Conservation (phyloP, 1,284 basidiomycete species). For the Ganoderma leucocontextum region DNA sequence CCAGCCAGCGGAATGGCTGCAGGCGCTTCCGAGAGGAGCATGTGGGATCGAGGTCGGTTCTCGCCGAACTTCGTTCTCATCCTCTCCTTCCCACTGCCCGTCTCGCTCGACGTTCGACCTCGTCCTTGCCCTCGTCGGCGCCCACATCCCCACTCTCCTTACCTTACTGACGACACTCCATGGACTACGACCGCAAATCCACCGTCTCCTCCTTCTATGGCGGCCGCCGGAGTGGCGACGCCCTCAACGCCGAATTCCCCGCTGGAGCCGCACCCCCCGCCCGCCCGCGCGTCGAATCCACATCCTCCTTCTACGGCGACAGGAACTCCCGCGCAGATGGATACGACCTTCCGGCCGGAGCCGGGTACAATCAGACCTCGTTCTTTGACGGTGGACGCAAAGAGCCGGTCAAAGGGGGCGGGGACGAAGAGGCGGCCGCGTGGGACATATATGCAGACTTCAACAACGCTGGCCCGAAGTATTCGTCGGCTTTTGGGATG, state of each 20-base stretch:
- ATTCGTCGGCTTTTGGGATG: constrained; percentile 66
- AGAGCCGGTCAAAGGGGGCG: constrained; percentile 78
- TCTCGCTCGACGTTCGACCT: constrained; percentile 1
- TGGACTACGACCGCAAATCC: constrained; percentile 74
- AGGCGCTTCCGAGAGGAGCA: background rate
- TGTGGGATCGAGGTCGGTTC: constrained; percentile 6
- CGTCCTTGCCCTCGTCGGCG: constrained; percentile 14
- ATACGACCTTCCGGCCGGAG: constrained; percentile 47
- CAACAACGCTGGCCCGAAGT: constrained; percentile 86
- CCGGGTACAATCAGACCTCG: constrained; percentile 75
- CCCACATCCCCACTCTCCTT: constrained; percentile 21
- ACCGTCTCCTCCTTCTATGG: constrained; percentile 81
- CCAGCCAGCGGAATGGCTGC: constrained; percentile 1
- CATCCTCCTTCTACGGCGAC: constrained; percentile 69
- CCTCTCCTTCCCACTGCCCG: constrained; percentile 8
- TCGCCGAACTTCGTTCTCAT: constrained; percentile 8
- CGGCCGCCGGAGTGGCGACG: constrained; percentile 63
- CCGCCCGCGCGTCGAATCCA: constrained; percentile 64
- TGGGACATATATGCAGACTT: constrained; percentile 94
- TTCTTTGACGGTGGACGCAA: constrained; percentile 71
- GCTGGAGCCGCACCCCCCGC: constrained; percentile 34
- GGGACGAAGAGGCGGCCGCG: constrained; percentile 64
- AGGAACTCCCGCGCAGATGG: constrained; percentile 53
- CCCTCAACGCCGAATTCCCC: constrained; percentile 62
- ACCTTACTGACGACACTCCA: constrained; percentile 31